A percentile compares a stretch with the other conserved stretches of the same genome.
Conservation (phyloP, 352 stramenopile genomes). For the Globisporangium acanthophoron region DNA sequence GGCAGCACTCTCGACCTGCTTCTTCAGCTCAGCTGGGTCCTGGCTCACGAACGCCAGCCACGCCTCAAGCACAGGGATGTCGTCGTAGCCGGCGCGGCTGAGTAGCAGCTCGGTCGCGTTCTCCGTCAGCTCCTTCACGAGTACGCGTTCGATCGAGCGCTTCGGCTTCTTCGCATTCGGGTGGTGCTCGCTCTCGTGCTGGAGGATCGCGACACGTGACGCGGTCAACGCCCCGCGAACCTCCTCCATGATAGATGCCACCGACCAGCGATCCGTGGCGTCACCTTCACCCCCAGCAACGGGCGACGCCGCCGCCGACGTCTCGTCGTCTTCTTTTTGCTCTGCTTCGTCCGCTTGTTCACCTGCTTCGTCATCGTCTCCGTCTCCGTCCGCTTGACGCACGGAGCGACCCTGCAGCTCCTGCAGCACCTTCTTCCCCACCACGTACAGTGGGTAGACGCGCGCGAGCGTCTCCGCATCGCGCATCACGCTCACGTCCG, state of each 20-base stretch:
- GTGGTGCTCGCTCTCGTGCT: constrained; percentile 9
- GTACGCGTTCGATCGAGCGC: constrained; percentile 29
- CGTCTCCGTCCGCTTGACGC: constrained; percentile 9
- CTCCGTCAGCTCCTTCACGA: constrained; percentile 55
- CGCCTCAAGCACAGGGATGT: constrained; percentile 28
- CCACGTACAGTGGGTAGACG: constrained; percentile 33
- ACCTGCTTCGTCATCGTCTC: constrained; percentile 3
- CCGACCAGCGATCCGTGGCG: constrained; percentile 6
- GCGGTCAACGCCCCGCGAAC: constrained; percentile 23
- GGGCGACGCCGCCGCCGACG: background rate
- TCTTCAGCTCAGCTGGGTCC: background rate
- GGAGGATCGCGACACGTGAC: constrained; percentile 23
- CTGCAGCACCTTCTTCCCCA: constrained; percentile 38
- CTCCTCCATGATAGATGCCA: constrained; percentile 26
- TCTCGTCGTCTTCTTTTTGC: constrained; percentile 9
- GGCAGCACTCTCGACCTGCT: constrained; percentile 11
- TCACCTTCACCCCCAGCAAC: background rate
- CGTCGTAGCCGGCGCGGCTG: constrained; percentile 27
- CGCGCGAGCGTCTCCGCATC: constrained; percentile 21
- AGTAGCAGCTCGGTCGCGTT: constrained; percentile 63
- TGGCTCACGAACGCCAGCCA: constrained; percentile 36
- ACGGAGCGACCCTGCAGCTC: constrained; percentile 23
- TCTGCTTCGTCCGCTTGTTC: background rate
- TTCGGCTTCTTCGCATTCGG: constrained; percentile 10
- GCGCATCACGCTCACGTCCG: constrained; percentile 27